Base-by-base conservation (phyloP, 2,329 filamentous ascomycete species). In the Volutella citrinella region DNA sequence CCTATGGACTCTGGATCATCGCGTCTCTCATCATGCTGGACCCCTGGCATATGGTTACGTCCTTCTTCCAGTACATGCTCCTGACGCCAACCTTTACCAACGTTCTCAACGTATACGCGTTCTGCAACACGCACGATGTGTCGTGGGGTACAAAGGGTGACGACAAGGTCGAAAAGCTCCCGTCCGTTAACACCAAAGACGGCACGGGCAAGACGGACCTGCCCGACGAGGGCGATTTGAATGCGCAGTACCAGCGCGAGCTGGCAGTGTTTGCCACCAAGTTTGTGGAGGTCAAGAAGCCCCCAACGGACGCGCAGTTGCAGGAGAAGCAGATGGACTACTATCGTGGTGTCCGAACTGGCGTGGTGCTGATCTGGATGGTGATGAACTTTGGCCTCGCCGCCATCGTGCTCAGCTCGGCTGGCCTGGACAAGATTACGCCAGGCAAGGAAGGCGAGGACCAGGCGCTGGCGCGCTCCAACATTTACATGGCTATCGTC, bases 21-120 rank as follows among this genome's bases (percentile, higher is more conserved):
- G 85, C 88, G 1, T 95, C 89, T 8, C 73, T 98, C 47, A 72
- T 98, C 49, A 97, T 97, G 81, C 81, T 97, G 63, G 93, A 98
- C 60, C 93, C 93, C 5, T 98, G 93, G 91, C 93, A 98, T 68
- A 97, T 98, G 89, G 76, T 95, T 61, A 97, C 93, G n/a, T 82
- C 84, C 38, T 88, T 97, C 63, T 63, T 89, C 30, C 93, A 97
- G 76, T 98, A 98, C 62, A 81, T 97, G 51, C 78, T 97, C 25
- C 76, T 98, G 38, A 95, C 90, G 1, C 93, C 93, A 1, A 95
- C 90, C 1, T 98, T 95, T 67, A 94, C 94, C 69, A 98, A 97
- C 65, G 90, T 97, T 39, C 81, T 98, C 54, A 98, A 97, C 70
- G 93, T 98, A 37, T 98, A 97, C 65, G 91, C 91, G 42, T 98